Base-by-base conservation (phyloP, 306 rosid genomes). In the Lathyrus aphaca region DNA sequence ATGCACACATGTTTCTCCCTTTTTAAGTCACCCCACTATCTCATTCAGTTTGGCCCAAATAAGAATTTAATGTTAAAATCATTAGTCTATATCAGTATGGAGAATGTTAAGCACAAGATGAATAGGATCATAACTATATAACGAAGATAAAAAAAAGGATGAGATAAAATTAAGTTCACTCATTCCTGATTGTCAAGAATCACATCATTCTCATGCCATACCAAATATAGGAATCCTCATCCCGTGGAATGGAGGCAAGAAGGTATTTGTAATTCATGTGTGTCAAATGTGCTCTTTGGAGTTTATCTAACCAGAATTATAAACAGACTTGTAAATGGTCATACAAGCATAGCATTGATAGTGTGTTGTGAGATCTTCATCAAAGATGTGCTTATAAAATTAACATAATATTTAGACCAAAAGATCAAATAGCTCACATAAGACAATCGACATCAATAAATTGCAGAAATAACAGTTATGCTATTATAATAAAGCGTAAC, bases 191-290 rank as follows among this genome's bases (percentile, higher is more conserved):
- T 30, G n/a, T 35, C 35, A 71, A 3, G 51, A 60, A 19, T 48
- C 58, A 57, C 42, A 35, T 18, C 68, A 30, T 59, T 72, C 68
- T 60, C 68, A 59, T 64, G 38, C 30, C 48, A 46, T 30, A 71
- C n/a, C 57, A 46, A 46, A 71, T 25, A 71, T 30, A 17, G 59
- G 25, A 58, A 32, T 32, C 48, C 27, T 45, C 37, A 17, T 12
- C 38, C 58, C 76, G 35, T 12, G 5, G 37, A 71, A 72, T 72
- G 77, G 63, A 50, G 29, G 64, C 64, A 50, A 4, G 32, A 25
- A 38, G 1, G 18, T 37, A 11, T 17, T 50, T 64, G 40, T 39
- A 63, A 50, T 49, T 73, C 19, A 27, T 23, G 32, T 48, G 30
- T 6, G 63, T n/a, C 63, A 63, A 38, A 23, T 38, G 45, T 62